Percentiles rank a stretch among this genome's conserved stretches.
These are phyloP conservation scores for Colletotrichum sp. DNA, from an alignment of 2,329 filamentous ascomycete genomes.

Conservation along the genomic window DNA sequence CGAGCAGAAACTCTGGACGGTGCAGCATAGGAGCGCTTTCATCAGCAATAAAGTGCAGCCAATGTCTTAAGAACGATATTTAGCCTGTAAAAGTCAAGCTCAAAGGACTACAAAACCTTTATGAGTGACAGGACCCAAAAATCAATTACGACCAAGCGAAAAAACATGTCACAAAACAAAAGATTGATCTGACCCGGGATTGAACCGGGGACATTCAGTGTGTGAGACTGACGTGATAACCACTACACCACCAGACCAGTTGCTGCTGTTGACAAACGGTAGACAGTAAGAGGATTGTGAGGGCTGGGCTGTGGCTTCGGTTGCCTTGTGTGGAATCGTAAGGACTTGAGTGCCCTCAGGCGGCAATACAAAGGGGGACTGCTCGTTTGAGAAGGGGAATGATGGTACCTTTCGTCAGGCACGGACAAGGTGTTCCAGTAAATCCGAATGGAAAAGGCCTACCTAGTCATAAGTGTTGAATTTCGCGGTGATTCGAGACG, in stretches of 20 bases:
- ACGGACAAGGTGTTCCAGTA: neutral
- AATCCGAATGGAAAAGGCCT: neutral
- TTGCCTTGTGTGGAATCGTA: neutral
- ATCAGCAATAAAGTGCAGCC: neutral
- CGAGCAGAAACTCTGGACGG: no score
- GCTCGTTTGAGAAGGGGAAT: neutral
- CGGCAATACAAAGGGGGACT: neutral
- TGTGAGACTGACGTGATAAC: neutral
- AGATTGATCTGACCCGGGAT: neutral
- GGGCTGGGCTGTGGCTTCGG: neutral
- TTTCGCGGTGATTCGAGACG: neutral
- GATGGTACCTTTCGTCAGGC: neutral
- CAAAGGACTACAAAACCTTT: neutral
- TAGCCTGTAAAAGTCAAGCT: accelerated
- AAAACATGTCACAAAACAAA: neutral
- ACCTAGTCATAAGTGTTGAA: neutral
- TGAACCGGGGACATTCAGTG: neutral
- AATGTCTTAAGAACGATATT: neutral
- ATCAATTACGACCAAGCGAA: neutral
- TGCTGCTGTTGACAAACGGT: neutral
- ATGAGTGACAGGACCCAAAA: neutral
- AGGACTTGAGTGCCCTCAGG: neutral
- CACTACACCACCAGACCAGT: neutral
- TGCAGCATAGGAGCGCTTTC: no score
- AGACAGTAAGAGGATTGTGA: neutral